Conservation (phyloP, 139 green algal species). For the Protoeuglena noctilucae region DNA sequence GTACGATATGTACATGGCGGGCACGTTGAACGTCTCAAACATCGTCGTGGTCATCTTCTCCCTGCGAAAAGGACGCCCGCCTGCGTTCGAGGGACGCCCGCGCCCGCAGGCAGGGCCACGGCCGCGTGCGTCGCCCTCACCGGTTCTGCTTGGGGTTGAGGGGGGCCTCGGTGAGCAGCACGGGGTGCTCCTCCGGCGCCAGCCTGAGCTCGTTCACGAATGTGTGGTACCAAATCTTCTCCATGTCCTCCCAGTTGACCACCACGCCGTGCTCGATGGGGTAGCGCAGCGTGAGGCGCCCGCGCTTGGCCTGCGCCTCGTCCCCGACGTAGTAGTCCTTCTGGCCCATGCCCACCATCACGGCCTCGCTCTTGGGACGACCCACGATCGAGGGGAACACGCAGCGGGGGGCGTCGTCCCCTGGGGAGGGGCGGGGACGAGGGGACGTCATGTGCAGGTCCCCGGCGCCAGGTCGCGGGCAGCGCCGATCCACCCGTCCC, state of each 20-base stretch:
- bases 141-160: constrained; percentile 95
- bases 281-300: constrained; percentile 94
- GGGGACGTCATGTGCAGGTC: too few relatives aligned
- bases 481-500: too few relatives aligned
- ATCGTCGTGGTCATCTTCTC: constrained; percentile 90
- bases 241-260: constrained; percentile 99
- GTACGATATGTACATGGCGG: constrained; percentile 78
- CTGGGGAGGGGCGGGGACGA: too few relatives aligned
- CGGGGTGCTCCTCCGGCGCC: constrained; percentile 94
- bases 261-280: constrained; percentile 95
- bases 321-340: constrained; percentile 97
- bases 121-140: constrained; percentile 22
- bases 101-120: constrained; percentile 1
- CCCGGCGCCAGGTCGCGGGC: too few relatives aligned
- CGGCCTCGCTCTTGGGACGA: constrained; percentile 76
- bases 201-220: constrained; percentile 99
- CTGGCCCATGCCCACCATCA: constrained; percentile 65
- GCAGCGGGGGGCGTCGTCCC: constrained; percentile 84
- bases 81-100: constrained; percentile 10
- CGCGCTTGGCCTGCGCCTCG: constrained; percentile 92
- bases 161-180: constrained; percentile 94
- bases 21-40: constrained; percentile 97
- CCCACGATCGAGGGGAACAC: constrained; percentile 96
- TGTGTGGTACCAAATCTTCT: constrained; percentile 99
- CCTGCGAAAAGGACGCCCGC: too few relatives aligned